phyloP scores from a whole-genome alignment of 805 yeast species.

The Candida sithepensis region DNA sequence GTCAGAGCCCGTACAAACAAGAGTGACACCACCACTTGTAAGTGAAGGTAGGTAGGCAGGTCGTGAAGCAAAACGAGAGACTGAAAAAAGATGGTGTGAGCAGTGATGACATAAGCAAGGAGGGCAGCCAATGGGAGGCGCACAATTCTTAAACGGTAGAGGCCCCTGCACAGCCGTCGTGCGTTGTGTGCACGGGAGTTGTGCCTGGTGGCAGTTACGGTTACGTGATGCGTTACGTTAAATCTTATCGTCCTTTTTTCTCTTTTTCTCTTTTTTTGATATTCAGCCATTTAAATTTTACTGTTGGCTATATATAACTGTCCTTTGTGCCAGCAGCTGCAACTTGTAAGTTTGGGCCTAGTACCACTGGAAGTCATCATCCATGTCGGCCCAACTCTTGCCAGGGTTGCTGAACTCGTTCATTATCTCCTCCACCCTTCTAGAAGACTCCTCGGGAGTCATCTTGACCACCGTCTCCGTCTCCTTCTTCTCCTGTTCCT shows the following conservation, averaged over 20 bases:
- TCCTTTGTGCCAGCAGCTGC: too few relatives aligned
- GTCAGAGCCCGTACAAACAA: neutral
- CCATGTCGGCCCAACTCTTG: conserved; percentile 5
- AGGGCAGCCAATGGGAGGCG: neutral
- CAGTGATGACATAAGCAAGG: neutral
- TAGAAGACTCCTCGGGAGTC: neutral
- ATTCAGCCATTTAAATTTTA: too few relatives aligned
- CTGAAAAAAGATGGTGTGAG: too few relatives aligned
- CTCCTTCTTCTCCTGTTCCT: neutral
- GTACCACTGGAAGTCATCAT: conserved; percentile 4
- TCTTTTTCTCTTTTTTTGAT: too few relatives aligned
- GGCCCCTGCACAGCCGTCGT: neutral
- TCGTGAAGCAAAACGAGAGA: too few relatives aligned
- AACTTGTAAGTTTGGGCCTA: too few relatives aligned
- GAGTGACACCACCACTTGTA: neutral
- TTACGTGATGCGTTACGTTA: too few relatives aligned
- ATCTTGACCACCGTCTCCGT: neutral
- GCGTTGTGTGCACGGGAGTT: neutral
- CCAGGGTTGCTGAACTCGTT: neutral
- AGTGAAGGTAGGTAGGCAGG: conserved; percentile 2
- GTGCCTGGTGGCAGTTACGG: neutral
- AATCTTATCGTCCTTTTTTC: too few relatives aligned
- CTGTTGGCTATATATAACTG: neutral
- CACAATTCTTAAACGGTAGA: too few relatives aligned
- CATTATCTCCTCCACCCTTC: neutral